Conservation (phyloP, 2,329 filamentous ascomycete species). For the Botrytis aclada region DNA sequence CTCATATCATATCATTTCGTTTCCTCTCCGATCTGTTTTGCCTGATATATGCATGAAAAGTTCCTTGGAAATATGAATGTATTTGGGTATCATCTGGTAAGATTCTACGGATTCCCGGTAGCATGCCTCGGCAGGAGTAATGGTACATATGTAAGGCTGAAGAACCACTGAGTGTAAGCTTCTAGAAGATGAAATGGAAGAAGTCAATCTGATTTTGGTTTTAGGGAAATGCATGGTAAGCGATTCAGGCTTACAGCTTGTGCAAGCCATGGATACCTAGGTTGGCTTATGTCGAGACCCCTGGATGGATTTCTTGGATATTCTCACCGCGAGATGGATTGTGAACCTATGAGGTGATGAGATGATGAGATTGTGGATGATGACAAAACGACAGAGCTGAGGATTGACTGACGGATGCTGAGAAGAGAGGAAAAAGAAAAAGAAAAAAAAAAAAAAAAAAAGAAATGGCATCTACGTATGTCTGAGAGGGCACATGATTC, state of each 20-base stretch:
- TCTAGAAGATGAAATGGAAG: constrained; percentile 29
- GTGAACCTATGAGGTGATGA: neutral
- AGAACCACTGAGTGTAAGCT: constrained; percentile 20
- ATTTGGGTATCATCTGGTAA: neutral
- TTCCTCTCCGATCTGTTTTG: neutral
- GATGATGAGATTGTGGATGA: neutral
- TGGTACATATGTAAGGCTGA: constrained; percentile 20
- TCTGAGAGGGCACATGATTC: neutral
- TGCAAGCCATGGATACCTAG: neutral
- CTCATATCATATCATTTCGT: neutral
- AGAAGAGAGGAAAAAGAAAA: neutral
- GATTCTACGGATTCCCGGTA: neutral
- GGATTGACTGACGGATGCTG: neutral
- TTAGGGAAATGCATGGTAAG: constrained; percentile 1
- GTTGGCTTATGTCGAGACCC: neutral
- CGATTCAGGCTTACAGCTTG: neutral
- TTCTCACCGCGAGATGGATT: neutral
- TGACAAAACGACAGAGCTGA: neutral
- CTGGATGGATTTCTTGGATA: neutral
- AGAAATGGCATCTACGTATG: neutral
- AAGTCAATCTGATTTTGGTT: constrained; percentile 27
- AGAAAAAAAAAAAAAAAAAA: neutral
- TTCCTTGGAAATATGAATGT: neutral
- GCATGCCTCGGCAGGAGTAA: constrained; percentile 4
- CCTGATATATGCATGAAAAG: neutral